Evolutionary conservation across 164 flowering plant genomes (phyloP), one percentile per base, ranked within the genome.

Genomic region (Umbilicus rupestris): DNA sequence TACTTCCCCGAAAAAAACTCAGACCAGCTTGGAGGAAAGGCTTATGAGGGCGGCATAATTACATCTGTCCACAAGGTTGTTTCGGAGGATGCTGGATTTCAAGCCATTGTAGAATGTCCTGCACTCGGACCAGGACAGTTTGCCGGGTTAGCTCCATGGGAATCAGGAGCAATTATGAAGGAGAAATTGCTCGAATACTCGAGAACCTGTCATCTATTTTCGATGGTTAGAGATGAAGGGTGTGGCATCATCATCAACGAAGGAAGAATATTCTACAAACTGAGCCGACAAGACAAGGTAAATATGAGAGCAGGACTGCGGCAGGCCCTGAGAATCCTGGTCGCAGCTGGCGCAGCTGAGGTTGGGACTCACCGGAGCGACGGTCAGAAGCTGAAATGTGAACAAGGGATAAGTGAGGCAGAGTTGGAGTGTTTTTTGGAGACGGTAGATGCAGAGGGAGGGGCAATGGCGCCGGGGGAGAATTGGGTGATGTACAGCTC

Each of bases 261-360:
- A 52, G 84, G 84, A 37, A 73, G 82, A 62, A 63, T 83, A 37
- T 75, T 57, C 50, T 76, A 85, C 41, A 49, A 50, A 8, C 16
- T 83, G 0, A 44, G 37, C 41, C 46, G 26, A 37, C 0, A 10
- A 19, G 89, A 85, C 67, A 72, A 49, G 65, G 78, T 73, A 24
- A 81, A 81, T 47, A 16, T 82, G 35, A 73, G 58, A 55, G 63
- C 67, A 2, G 86, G 90, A 29, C 19, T 82, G 47, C 52, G 82
- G 42, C 74, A 66, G 68, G 75, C 85, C 5, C 24, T 83, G 67
- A 72, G 81, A 75, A 80, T 83, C 19, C 60, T 83, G 66, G 49
- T 82, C 7, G 82, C 87, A 12, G 89, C 85, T 9, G 89, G 89
- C 35, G 89, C 87, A 2, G 76, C 33, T 22, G 89, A 85, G 66